Conservation (phyloP, 2,329 filamentous ascomycete genomes). For the Pseudopithomyces chartarum region DNA sequence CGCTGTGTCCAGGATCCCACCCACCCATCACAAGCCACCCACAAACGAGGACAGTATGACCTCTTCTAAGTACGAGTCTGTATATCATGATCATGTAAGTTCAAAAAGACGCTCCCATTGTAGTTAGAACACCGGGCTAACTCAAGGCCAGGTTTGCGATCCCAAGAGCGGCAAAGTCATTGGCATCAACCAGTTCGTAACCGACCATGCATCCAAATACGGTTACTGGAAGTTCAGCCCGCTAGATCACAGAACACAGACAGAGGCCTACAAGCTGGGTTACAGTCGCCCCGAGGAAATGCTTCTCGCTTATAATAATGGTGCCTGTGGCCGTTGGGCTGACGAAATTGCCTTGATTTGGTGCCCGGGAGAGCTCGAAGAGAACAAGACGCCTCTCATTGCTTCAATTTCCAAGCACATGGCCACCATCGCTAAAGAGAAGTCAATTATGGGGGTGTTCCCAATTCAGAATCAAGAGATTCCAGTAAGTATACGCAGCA, state of each 20-base stretch:
- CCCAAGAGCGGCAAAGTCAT: no score
- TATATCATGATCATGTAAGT: no score
- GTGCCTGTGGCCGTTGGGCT: neutral
- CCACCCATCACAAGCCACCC: no score
- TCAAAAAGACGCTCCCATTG: no score
- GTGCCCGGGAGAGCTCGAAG: constrained; percentile 11
- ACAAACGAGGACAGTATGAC: no score
- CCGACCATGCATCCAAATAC: no score
- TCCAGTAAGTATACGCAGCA: neutral
- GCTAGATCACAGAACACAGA: constrained; percentile 3
- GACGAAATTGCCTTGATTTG: constrained; percentile 14
- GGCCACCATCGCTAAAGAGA: constrained; percentile 12
- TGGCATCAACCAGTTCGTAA: no score
- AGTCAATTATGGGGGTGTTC: constrained; percentile 3
- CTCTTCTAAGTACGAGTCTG: no score
- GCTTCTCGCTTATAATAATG: constrained; percentile 2
- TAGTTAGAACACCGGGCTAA: no score
- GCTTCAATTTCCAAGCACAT: constrained; percentile 16
- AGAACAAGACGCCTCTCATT: neutral
- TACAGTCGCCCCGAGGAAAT: constrained; percentile 13
- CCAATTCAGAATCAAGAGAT: neutral
- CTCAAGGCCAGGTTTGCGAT: no score
- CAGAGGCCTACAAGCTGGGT: constrained; percentile 4
- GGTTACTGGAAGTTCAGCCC: constrained; percentile 17
- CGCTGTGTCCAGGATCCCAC: no score